Base-by-base conservation (phyloP, 2,329 filamentous ascomycete genomes). In the Cladobotryum mycophilum region DNA sequence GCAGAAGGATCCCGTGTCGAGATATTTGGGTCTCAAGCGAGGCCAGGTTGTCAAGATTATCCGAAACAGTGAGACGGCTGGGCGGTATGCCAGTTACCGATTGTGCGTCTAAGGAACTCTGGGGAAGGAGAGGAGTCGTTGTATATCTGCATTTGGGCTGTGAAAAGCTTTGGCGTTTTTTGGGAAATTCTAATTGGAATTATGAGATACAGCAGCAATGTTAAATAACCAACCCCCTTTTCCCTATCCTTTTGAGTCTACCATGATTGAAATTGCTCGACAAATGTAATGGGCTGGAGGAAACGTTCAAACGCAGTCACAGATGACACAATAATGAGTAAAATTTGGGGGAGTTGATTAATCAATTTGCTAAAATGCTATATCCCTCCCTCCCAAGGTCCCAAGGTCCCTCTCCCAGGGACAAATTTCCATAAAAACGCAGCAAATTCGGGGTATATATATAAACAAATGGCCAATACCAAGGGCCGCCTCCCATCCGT, bases 11-110 rank as follows among this genome's bases (percentile, higher is more conserved):
- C 93, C 93, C 3, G 90, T 99, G 47, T 89, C 93, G 22, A 85
- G 87, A 62, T 99, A 97, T 69, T 75, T 96, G 49, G 93, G 93
- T 12, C 75, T 99, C 66, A 86, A 88, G 75, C 81, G 91, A 65
- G 90, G 91, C 3, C 88, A 96, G 71, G 91, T 99, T 3, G 93
- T 99, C 63, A 99, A 99, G 81, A 99, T 99, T 62, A 96, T 99
- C 63, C 80, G 93, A 58, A 91, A 86, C 69, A 91, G 86, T 65
- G 93, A 97, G 77, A 99, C 93, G 50, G 93, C 93, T 13, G 93
- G 93, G 55, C 80, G 93, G 48, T 99, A 99, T 72, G 93, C 93
- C 45, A 96, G 89, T 80, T 99, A 99, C 72, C 78, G 92, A 61
- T 65, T 85, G 49, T 84, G 81, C 58, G 81, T 85, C 59, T 85